Percentiles rank a stretch among this genome's conserved stretches.
phyloP scores from a whole-genome alignment of 2,329 filamentous ascomycete species.

The Talaromyces sp. region DNA sequence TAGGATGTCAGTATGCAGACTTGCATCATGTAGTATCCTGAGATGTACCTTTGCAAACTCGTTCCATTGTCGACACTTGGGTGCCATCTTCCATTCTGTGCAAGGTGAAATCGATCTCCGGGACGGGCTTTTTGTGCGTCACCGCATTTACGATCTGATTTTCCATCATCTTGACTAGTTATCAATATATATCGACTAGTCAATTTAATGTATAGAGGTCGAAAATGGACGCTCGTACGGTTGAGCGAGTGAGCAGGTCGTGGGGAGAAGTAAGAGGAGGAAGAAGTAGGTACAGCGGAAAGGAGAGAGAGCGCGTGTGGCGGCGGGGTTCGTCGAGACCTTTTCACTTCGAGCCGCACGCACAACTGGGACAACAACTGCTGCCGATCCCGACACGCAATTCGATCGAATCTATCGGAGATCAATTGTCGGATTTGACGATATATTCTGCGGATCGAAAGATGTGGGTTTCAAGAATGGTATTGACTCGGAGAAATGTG shows the following conservation, averaged over 20 bases:
- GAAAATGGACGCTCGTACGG: background rate
- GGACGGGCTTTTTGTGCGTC: slow-evolving; percentile 88
- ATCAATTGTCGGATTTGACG: background rate
- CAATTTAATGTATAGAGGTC: background rate
- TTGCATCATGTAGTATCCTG: background rate
- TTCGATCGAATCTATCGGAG: background rate
- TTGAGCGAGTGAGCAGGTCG: background rate
- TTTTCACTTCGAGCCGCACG: slow-evolving; percentile 11
- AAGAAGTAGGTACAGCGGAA: background rate
- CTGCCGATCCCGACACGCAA: slow-evolving; percentile 12
- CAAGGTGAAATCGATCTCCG: slow-evolving; percentile 97
- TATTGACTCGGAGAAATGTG: background rate
- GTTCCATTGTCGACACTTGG: slow-evolving; percentile 91
- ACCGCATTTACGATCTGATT: slow-evolving; percentile 75
- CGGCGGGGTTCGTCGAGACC: slow-evolving; percentile 16
- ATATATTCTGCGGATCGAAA: background rate
- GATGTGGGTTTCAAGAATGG: background rate
- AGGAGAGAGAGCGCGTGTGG: slow-evolving; percentile 11
- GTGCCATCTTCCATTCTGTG: slow-evolving; percentile 97
- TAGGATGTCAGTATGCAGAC: slow-evolving; percentile 20
- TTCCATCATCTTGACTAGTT: slow-evolving; percentile 14
- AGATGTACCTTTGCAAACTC: slow-evolving; percentile 90
- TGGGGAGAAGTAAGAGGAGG: background rate
- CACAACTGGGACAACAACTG: slow-evolving; percentile 7
- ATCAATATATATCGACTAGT: background rate